Percentiles rank a stretch among this genome's conserved stretches.
These are phyloP conservation scores for Amanita brunnescens DNA, from an alignment of 768 basidiomycete genomes.

Conservation along the genomic window DNA sequence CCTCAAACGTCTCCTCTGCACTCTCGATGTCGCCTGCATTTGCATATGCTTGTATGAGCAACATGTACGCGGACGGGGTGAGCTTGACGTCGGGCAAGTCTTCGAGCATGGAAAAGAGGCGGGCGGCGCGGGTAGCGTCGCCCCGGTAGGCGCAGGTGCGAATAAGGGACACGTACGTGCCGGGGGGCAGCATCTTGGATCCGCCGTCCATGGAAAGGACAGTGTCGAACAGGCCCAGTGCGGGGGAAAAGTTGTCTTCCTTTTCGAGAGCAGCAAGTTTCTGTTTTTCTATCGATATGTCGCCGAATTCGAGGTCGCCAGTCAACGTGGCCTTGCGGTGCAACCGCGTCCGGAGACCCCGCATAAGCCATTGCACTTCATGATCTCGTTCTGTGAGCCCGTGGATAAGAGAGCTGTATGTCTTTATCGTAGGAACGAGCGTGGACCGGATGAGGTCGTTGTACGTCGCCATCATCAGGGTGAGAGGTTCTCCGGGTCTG, in stretches of 20 bases:
- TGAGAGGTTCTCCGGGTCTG: conserved; percentile 41
- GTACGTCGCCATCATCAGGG: conserved; percentile 56
- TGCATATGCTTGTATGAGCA: conserved; percentile 52
- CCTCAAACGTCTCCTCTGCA: conserved; percentile 52
- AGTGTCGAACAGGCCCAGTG: conserved; percentile 65
- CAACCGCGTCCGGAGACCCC: conserved; percentile 31
- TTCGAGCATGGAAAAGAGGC: conserved; percentile 58
- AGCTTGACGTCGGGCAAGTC: conserved; percentile 25
- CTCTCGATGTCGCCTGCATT: conserved; percentile 38
- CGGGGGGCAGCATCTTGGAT: conserved; percentile 22
- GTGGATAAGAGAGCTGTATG: conserved; percentile 53
- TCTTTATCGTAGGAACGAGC: conserved; percentile 51
- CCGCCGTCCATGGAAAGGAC: conserved; percentile 25
- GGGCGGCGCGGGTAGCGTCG: conserved; percentile 51
- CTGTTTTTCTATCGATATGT: conserved; percentile 22
- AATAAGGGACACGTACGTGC: conserved; percentile 47
- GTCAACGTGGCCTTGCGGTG: conserved; percentile 24
- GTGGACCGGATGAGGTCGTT: conserved; percentile 57
- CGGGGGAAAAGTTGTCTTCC: conserved; percentile 66
- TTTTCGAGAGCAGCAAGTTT: conserved; percentile 36
- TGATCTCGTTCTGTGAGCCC: conserved; percentile 59
- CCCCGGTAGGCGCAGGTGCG: conserved; percentile 50
- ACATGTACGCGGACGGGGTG: conserved; percentile 33
- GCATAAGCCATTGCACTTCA: conserved; percentile 46
- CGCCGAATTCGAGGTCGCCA: conserved; percentile 14